Percentiles rank a stretch among this genome's conserved stretches.
Conservation (phyloP, 2,329 filamentous ascomycete genomes). For the Diaporthe citri region DNA sequence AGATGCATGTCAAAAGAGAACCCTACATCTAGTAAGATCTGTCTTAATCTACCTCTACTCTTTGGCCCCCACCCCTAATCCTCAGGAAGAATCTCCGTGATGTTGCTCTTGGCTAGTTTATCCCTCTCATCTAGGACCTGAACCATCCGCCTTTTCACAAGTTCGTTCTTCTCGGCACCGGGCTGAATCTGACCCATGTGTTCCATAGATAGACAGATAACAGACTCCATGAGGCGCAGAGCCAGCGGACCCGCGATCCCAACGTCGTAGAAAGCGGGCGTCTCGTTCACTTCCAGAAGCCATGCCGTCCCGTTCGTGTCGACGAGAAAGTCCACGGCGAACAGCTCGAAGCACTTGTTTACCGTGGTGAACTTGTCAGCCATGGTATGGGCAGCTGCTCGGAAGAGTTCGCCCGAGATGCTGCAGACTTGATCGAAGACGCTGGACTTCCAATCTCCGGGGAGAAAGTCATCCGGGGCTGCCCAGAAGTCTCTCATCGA, state of each 20-base stretch:
- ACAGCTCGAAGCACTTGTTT: slow-evolving; percentile 54
- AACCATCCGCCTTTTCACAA: background rate
- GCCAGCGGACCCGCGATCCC: slow-evolving; percentile 51
- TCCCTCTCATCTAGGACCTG: slow-evolving; percentile 4
- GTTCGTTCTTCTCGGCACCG: slow-evolving; percentile 37
- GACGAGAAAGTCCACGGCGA: slow-evolving; percentile 53
- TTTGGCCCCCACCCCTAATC: background rate
- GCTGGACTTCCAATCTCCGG: slow-evolving; percentile 49
- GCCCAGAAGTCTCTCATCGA: slow-evolving; percentile 54
- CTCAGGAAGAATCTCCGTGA: slow-evolving; percentile 1
- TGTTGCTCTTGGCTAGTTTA: slow-evolving; percentile 7
- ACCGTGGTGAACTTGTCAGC: slow-evolving; percentile 54
- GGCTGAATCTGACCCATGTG: slow-evolving; percentile 47
- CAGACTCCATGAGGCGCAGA: slow-evolving; percentile 52
- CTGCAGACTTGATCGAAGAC: slow-evolving; percentile 53
- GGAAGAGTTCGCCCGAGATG: slow-evolving; percentile 51
- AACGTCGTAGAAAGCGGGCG: slow-evolving; percentile 53
- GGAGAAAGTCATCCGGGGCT: slow-evolving; percentile 47
- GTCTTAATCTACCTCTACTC: background rate
- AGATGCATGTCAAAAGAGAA: no score
- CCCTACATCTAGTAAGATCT: background rate
- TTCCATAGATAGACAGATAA: slow-evolving; percentile 51
- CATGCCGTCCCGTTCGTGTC: slow-evolving; percentile 50
- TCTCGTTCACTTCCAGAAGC: slow-evolving; percentile 55
- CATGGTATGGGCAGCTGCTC: slow-evolving; percentile 53